Conservation (phyloP, 192 early-diverging fungal genomes). For the Glomus cerebriforme region DNA sequence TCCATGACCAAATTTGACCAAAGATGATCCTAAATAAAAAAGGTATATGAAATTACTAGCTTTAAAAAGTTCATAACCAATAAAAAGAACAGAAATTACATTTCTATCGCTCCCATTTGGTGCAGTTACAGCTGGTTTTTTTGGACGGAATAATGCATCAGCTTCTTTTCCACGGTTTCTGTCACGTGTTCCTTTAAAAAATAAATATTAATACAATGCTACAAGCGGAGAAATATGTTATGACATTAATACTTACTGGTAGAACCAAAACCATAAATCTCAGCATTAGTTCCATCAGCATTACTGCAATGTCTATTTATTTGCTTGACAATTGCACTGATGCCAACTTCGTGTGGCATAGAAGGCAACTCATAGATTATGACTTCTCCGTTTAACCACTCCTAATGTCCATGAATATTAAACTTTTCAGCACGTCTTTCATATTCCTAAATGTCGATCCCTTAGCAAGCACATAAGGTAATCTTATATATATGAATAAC, state of each 20-base stretch:
- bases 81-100: conserved; percentile 26
- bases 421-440: conserved; percentile 26
- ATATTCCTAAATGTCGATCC: conserved; percentile 20
- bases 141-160: conserved; percentile 19
- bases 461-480: conserved; percentile 28
- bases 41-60: conserved; percentile 13
- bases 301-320: not conserved
- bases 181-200: conserved; percentile 26
- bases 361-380: conserved; percentile 28
- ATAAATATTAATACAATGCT: conserved; percentile 26
- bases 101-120: conserved; percentile 30
- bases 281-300: conserved; percentile 7
- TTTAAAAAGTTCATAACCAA: conserved; percentile 31
- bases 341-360: conserved; percentile 24
- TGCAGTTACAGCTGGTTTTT: conserved; percentile 21
- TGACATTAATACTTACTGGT: conserved; percentile 30
- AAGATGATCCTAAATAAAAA: conserved; percentile 26
- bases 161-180: conserved; percentile 28
- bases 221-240: conserved; percentile 17
- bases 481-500: conserved; percentile 8
- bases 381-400: conserved; percentile 12
- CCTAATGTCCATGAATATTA: conserved; percentile 23
- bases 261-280: conserved; percentile 24
- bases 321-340: not conserved
- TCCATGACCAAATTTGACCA: conserved; percentile 30